Evolutionary conservation across 2,329 filamentous ascomycete species (phyloP).

Genomic region (Dichotomopilus funicola): DNA sequence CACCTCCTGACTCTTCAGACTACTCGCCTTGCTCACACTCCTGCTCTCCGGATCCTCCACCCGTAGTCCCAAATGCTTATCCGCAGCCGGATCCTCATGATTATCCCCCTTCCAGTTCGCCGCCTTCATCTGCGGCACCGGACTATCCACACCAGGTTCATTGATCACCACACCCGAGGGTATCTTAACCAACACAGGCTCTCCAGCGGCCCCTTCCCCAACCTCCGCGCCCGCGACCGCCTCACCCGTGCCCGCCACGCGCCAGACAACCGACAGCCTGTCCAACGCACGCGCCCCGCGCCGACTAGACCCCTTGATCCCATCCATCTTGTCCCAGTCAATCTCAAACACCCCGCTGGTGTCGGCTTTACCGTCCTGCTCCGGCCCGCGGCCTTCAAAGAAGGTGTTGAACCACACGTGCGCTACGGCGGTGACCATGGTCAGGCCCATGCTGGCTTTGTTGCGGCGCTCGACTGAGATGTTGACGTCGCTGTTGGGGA

Average conservation of each 20-base stretch:
- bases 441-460: slow-evolving; percentile 68
- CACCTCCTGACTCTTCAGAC: slow-evolving; percentile 40
- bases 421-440: slow-evolving; percentile 86
- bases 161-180: slow-evolving; percentile 40
- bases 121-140: slow-evolving; percentile 61
- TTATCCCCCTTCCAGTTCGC: slow-evolving; percentile 68
- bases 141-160: slow-evolving; percentile 60
- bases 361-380: slow-evolving; percentile 58
- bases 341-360: slow-evolving; percentile 58
- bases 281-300: slow-evolving; percentile 82
- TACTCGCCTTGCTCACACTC: slow-evolving; percentile 66
- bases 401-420: slow-evolving; percentile 97
- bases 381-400: slow-evolving; percentile 77
- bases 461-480: slow-evolving; percentile 81
- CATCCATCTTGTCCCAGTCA: slow-evolving; percentile 70
- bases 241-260: slow-evolving; percentile 32
- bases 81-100: slow-evolving; percentile 39
- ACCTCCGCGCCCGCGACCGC: not conserved
- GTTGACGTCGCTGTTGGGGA: slow-evolving; percentile 81
- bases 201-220: not conserved
- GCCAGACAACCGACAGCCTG: slow-evolving; percentile 79
- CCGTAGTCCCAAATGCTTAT: slow-evolving; percentile 63
- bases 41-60: slow-evolving; percentile 58
- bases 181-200: too few species aligned
- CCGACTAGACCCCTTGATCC: slow-evolving; percentile 79